Evolutionary conservation across 2,329 filamentous ascomycete genomes (phyloP).

Genomic region (Myriosclerotinia duriaeana): DNA sequence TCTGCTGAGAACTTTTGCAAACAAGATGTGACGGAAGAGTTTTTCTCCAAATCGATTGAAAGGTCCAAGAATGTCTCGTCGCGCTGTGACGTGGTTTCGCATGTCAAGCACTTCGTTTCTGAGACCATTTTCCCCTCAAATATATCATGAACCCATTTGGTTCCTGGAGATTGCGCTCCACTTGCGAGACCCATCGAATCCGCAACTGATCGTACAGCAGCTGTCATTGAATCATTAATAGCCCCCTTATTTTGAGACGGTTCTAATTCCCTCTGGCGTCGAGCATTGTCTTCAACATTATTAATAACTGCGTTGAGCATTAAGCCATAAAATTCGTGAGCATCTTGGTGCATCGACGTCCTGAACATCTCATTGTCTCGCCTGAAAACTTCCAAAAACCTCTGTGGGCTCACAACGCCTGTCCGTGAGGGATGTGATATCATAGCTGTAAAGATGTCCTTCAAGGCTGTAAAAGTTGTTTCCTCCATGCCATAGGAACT

Average conservation of each 20-base stretch:
- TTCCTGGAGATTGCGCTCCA: constrained; percentile 57
- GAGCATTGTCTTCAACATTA: constrained; percentile 86
- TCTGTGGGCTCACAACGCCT: constrained; percentile 86
- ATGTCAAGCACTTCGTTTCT: constrained; percentile 93
- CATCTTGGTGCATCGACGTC: constrained; percentile 96
- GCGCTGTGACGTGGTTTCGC: constrained; percentile 90
- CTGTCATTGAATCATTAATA: constrained; percentile 53
- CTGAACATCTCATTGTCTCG: constrained; percentile 97
- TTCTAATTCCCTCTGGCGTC: constrained; percentile 56
- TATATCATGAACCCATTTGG: constrained; percentile 93
- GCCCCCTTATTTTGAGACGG: constrained; percentile 46
- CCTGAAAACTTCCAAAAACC: constrained; percentile 90
- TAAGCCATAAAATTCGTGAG: constrained; percentile 93
- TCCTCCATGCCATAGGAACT: constrained; percentile 88
- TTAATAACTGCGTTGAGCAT: constrained; percentile 94
- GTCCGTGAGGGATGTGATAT: constrained; percentile 78
- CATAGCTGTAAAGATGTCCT: constrained; percentile 92
- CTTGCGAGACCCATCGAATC: constrained; percentile 43
- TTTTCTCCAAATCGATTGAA: constrained; percentile 92
- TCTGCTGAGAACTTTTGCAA: constrained; percentile 94
- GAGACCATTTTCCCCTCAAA: constrained; percentile 95
- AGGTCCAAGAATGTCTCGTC: constrained; percentile 96
- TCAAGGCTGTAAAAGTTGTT: constrained; percentile 88
- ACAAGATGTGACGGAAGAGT: constrained; percentile 94
- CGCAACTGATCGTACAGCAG: constrained; percentile 44